Evolutionary conservation across 441 rosid species (phyloP), one percentile per base, ranked within the genome.

Genomic region (Gossypium davidsonii): DNA sequence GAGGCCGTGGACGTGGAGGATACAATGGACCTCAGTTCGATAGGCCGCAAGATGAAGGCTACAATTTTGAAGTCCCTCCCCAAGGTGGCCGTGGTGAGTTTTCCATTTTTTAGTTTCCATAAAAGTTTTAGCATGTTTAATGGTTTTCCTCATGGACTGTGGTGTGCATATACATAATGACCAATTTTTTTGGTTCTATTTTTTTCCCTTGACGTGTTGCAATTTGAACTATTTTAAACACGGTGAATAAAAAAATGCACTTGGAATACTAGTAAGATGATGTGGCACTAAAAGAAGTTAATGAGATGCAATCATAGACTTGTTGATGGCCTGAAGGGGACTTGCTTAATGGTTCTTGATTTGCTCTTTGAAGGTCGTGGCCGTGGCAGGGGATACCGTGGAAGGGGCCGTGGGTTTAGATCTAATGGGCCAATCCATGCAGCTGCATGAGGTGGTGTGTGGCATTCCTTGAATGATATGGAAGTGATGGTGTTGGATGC

Each of bases 1-100:
- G 94, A 61, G 90, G 97, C 74, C 91, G 91, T 37, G 93, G 93
- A 60, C 85, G 97, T 72, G 97, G 95, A 75, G 93, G 93, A 57
- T 89, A 79, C 66, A 81, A 82, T 82, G 90, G 91, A 53, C 88
- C 78, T 70, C 83, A 67, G 72, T 73, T 66, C 74, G 91, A 91
- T 77, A 72, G 71, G 70, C 93, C 79, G 66, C 94, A 91, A 74
- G 94, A 91, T 75, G 91, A 89, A 18, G 90, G 90, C 57, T 84
- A 86, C 77, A 81, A 86, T 80, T 80, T 87, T 65, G 94, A 90
- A 52, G 62, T 34, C 62, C 34, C 62, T 55, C 14, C 84, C 74
- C 90, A 80, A 73, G 89, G 26, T 52, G 72, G 85, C 66, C 89
- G 92, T 25, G 90, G 92, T 89, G 79, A 0, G 83, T 49, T 73